Conservation (phyloP, 768 basidiomycete genomes). For the Pleurotus ostreatus region DNA sequence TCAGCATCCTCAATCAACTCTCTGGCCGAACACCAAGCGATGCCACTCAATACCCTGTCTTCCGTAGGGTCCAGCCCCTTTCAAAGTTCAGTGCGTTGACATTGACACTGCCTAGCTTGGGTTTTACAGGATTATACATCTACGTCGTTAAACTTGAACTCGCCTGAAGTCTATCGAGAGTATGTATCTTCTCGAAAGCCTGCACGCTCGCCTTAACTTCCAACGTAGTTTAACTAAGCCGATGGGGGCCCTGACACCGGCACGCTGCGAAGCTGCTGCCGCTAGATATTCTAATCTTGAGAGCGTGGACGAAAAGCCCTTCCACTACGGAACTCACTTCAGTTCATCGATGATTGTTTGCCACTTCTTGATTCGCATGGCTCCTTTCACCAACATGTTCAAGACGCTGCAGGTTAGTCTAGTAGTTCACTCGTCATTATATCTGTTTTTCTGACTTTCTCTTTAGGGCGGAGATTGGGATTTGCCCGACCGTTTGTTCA, state of each 20-base stretch:
- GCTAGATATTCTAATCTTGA: slow-evolving; percentile 71
- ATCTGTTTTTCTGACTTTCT: not conserved
- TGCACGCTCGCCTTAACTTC: not conserved
- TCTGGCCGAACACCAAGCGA: slow-evolving; percentile 93
- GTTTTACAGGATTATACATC: slow-evolving; percentile 84
- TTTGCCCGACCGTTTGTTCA: slow-evolving; percentile 82
- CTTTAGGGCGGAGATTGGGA: slow-evolving; percentile 84
- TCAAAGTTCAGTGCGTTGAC: not conserved
- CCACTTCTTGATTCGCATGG: slow-evolving; percentile 86
- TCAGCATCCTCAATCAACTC: slow-evolving; percentile 86
- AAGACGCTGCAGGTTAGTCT: slow-evolving; percentile 64
- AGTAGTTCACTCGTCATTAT: not conserved
- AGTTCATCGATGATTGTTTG: slow-evolving; percentile 97
- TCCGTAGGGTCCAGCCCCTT: slow-evolving; percentile 48
- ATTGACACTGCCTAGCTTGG: slow-evolving; percentile 61
- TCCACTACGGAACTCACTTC: slow-evolving; percentile 94
- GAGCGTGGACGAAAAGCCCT: slow-evolving; percentile 82
- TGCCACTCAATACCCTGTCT: slow-evolving; percentile 92
- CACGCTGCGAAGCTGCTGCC: slow-evolving; percentile 70
- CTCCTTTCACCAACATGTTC: slow-evolving; percentile 94
- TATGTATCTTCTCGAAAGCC: slow-evolving; percentile 30
- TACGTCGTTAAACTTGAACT: slow-evolving; percentile 55
- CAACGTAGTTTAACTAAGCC: slow-evolving; percentile 67
- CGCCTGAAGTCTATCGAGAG: slow-evolving; percentile 69
- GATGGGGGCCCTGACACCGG: slow-evolving; percentile 85